These are phyloP conservation scores for Brassica carinata DNA, from an alignment of 345 rosid species.

Conservation along the genomic window DNA sequence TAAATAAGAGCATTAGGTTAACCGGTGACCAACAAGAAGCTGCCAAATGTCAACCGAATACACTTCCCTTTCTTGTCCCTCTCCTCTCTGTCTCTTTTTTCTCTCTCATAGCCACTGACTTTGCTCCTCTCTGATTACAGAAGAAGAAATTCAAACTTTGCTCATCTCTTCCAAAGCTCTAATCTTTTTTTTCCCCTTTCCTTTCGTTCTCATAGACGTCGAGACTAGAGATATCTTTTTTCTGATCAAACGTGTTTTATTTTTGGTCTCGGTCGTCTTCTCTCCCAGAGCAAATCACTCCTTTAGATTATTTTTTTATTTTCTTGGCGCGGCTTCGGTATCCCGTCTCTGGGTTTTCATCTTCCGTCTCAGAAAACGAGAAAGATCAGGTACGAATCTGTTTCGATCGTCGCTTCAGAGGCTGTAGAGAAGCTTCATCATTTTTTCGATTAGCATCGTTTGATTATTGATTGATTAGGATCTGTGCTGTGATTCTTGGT, in stretches of 20 bases:
- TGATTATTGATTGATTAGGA: constrained; percentile 37
- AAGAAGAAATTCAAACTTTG: constrained; percentile 22
- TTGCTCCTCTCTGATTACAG: constrained; percentile 27
- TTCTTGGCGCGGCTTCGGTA: constrained; percentile 38
- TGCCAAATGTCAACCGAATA: constrained; percentile 35
- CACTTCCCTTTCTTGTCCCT: constrained; percentile 29
- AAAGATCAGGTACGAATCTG: constrained; percentile 38
- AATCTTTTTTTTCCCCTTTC: constrained; percentile 1
- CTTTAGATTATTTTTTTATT: constrained; percentile 32
- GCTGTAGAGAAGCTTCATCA: constrained; percentile 21
- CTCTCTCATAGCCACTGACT: constrained; percentile 41
- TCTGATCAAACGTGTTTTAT: neutral
- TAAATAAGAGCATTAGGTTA: neutral
- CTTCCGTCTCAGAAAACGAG: constrained; percentile 22
- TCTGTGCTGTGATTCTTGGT: constrained; percentile 5
- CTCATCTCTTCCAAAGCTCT: constrained; percentile 29
- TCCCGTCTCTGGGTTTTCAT: constrained; percentile 46
- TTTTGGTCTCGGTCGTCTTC: constrained; percentile 3
- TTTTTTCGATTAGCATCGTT: constrained; percentile 26
- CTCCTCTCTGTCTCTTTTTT: constrained; percentile 24
- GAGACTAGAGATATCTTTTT: neutral
- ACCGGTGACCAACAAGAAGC: neutral
- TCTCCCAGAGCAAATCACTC: neutral
- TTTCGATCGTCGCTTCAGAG: constrained; percentile 28
- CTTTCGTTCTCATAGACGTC: neutral